A percentile compares a stretch with the other conserved stretches of the same genome.
Evolutionary conservation across 768 basidiomycete genomes (phyloP).

Genomic region (Daedaleopsis nitida): DNA sequence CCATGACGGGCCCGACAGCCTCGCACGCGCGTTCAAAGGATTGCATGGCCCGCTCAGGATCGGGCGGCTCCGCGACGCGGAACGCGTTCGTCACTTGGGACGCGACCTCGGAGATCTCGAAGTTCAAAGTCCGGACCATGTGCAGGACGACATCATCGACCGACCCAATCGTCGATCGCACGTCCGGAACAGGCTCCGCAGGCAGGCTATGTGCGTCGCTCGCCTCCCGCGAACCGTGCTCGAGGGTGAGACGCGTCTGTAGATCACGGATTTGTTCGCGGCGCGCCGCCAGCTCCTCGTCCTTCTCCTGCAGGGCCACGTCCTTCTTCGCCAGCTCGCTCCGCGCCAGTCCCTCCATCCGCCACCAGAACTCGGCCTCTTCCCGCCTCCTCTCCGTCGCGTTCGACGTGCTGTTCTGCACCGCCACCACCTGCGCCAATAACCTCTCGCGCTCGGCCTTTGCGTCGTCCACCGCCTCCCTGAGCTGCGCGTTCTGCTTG

Average conservation of each 20-base stretch:
- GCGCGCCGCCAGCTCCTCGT: constrained; percentile 15
- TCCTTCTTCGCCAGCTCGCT: constrained; percentile 12
- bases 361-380: constrained; percentile 18
- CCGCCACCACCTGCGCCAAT: constrained; percentile 1
- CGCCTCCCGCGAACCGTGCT: background rate
- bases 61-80: constrained; percentile 12
- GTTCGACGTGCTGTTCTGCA: constrained; percentile 1
- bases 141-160: constrained; percentile 19
- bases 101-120: constrained; percentile 22
- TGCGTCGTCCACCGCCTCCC: constrained; percentile 8
- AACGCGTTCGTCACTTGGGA: constrained; percentile 21
- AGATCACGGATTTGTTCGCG: constrained; percentile 17
- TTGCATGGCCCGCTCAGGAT: constrained; percentile 1
- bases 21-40: constrained; percentile 21
- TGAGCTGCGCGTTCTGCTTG: constrained; percentile 15
- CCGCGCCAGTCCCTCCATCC: constrained; percentile 18
- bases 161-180: constrained; percentile 1
- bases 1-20: constrained; percentile 24
- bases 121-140: constrained; percentile 22
- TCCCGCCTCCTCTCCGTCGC: constrained; percentile 6
- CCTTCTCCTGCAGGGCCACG: constrained; percentile 9
- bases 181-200: background rate
- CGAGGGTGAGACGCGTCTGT: constrained; percentile 11
- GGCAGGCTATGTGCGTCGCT: background rate
- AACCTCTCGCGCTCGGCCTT: constrained; percentile 9